phyloP scores from a whole-genome alignment of 2,329 filamentous ascomycete genomes.

The Colletotrichum cereale region DNA sequence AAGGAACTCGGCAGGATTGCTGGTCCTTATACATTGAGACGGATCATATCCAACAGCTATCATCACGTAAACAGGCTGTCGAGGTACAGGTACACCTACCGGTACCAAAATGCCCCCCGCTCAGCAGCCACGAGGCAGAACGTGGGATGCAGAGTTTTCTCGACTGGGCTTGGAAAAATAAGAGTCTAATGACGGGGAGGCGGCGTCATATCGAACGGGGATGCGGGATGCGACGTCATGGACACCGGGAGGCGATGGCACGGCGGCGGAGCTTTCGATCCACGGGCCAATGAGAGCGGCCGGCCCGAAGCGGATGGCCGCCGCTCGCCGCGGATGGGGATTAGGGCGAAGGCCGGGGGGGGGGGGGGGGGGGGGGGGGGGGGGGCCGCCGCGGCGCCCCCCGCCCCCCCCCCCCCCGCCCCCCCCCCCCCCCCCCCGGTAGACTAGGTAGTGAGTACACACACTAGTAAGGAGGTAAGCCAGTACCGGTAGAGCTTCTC shows the following conservation, averaged over 20 bases:
- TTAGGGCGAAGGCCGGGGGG: constrained; percentile 7
- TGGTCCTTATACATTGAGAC: background rate
- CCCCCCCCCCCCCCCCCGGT: too few species aligned
- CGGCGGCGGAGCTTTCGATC: constrained; percentile 10
- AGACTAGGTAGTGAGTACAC: too few species aligned
- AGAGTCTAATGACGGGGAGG: constrained; percentile 29
- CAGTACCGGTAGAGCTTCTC: too few species aligned
- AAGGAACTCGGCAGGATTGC: background rate
- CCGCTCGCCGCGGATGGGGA: background rate
- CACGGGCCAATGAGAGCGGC: constrained; percentile 18
- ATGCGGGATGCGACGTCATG: constrained; percentile 34
- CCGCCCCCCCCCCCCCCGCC: too few species aligned
- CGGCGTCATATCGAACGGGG: constrained; percentile 29
- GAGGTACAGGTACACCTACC: too few species aligned
- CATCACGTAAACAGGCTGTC: background rate
- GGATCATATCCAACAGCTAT: background rate
- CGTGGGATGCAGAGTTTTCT: background rate
- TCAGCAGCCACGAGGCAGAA: background rate
- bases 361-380: too few species aligned
- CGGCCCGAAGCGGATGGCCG: constrained; percentile 10
- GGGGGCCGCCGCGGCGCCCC: too few species aligned
- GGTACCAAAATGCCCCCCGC: too few species aligned
- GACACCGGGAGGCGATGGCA: constrained; percentile 14
- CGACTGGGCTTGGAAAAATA: background rate
- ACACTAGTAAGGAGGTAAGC: too few species aligned